These are phyloP conservation scores for Zygosaccharomyces gambellarensis DNA, from an alignment of 805 yeast genomes.

Conservation along the genomic window DNA sequence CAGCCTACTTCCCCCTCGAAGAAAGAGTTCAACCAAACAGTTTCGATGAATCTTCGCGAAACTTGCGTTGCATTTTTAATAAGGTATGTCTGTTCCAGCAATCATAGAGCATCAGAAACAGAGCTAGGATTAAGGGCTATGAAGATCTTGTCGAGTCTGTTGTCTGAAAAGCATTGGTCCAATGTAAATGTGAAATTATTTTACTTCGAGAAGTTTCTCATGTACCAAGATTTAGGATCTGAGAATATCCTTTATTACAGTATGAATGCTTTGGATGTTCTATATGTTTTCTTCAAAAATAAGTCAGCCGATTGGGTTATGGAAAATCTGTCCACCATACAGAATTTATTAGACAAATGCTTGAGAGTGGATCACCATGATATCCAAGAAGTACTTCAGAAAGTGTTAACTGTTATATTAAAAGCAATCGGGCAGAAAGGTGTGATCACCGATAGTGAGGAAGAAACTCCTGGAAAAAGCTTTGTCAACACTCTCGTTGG, in stretches of 20 bases:
- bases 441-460: conserved; percentile 46
- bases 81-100: conserved; percentile 80
- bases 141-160: conserved; percentile 65
- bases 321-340: conserved; percentile 62
- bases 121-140: conserved; percentile 78
- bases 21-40: conserved; percentile 38
- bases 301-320: conserved; percentile 75
- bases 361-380: conserved; percentile 79
- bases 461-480: conserved; percentile 55
- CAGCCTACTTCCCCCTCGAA: neutral
- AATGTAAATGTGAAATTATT: conserved; percentile 82
- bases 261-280: conserved; percentile 84
- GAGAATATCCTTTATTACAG: conserved; percentile 71
- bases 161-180: conserved; percentile 75
- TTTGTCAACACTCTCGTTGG: conserved; percentile 59
- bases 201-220: conserved; percentile 82
- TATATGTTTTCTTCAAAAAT: conserved; percentile 76
- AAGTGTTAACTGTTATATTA: conserved; percentile 65
- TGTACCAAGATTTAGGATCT: conserved; percentile 69
- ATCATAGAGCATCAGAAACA: conserved; percentile 77
- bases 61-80: conserved; percentile 86
- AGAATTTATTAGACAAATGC: conserved; percentile 71
- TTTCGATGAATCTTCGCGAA: conserved; percentile 78
- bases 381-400: conserved; percentile 76
- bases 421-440: conserved; percentile 54